phyloP scores from a whole-genome alignment of 352 stramenopile genomes.

The Globisporangium solare region DNA sequence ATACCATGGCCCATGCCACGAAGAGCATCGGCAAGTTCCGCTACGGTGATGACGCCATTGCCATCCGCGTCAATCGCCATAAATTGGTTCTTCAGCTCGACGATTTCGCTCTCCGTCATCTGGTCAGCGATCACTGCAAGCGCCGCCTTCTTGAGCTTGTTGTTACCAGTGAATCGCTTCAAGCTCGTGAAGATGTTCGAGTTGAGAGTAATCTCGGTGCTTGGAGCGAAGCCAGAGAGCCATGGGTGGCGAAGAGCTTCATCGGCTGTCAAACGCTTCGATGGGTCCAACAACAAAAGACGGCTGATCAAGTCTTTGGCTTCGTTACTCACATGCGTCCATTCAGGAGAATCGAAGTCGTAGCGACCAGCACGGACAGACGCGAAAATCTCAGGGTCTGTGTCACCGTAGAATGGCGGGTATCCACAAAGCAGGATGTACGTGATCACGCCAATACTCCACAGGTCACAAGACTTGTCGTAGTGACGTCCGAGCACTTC shows the following conservation, averaged over 20 bases:
- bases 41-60: conserved; percentile 88
- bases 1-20: conserved; percentile 80
- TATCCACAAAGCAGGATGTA: conserved; percentile 96
- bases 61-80: conserved; percentile 83
- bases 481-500: conserved; percentile 94
- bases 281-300: conserved; percentile 91
- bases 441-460: conserved; percentile 94
- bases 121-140: conserved; percentile 84
- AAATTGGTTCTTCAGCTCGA: conserved; percentile 84
- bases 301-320: conserved; percentile 95
- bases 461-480: conserved; percentile 95
- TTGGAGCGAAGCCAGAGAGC: conserved; percentile 75
- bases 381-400: conserved; percentile 88
- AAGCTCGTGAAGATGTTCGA: conserved; percentile 83
- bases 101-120: conserved; percentile 80
- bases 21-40: conserved; percentile 79
- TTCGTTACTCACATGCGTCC: conserved; percentile 73
- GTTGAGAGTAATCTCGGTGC: conserved; percentile 72
- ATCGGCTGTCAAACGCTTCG: conserved; percentile 89
- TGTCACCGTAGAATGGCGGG: conserved; percentile 95
- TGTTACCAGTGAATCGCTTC: conserved; percentile 86
- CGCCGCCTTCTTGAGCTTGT: conserved; percentile 88
- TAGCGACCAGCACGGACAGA: conserved; percentile 74
- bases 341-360: conserved; percentile 85
- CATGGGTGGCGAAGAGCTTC: conserved; percentile 82